Evolutionary conservation across 768 basidiomycete species (phyloP), one percentile per base, ranked within the genome.

Genomic region (Exidia glandulosa): DNA sequence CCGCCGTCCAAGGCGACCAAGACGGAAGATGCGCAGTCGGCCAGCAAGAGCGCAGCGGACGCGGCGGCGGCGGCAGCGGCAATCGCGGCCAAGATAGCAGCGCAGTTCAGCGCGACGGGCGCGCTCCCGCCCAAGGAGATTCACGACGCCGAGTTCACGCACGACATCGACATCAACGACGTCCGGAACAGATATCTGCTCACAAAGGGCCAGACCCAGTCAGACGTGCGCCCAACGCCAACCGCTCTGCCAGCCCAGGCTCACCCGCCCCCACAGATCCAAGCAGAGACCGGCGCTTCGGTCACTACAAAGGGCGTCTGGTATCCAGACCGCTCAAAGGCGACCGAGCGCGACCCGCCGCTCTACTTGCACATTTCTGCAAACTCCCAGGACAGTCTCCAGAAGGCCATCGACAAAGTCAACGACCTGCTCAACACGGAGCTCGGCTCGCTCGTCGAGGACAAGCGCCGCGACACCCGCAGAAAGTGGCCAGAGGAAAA

Each of bases 401-500:
- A 89, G 60, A 79, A 70, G 10, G 90, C 87, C 0, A 78, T 87
- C 27, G 82, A 81, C 65, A 88, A 79, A 66, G 74, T 92, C 57
- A 83, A 90, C 59, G 90, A 92, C 0, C 74, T 89, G 32, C 82
- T 89, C 55, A 70, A 79, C 3, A 69, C 85, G 68, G 90, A 92
- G 65, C 80, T 92, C 71, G 90, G 90, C 9, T 83, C 88, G 4
- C 73, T 92, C 34, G 90, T 90, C 3, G 86, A 88, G 66, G 87
- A 90, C 62, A 87, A 88, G 73, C 41, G 66, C 61, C 84, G 81
- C 64, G 84, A 86, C 60, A 76, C 81, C 59, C 67, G 79, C 37
- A 80, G 91, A 59, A 96, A 95, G 83, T 98, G 95, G 95, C 94
- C 94, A 1, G 95, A 98, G 71, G 94, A 94, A 73, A 97, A 96